Evolutionary conservation across 2,329 filamentous ascomycete species (phyloP), one percentile per base, ranked within the genome.

Genomic region (Bipolaris sorokiniana): DNA sequence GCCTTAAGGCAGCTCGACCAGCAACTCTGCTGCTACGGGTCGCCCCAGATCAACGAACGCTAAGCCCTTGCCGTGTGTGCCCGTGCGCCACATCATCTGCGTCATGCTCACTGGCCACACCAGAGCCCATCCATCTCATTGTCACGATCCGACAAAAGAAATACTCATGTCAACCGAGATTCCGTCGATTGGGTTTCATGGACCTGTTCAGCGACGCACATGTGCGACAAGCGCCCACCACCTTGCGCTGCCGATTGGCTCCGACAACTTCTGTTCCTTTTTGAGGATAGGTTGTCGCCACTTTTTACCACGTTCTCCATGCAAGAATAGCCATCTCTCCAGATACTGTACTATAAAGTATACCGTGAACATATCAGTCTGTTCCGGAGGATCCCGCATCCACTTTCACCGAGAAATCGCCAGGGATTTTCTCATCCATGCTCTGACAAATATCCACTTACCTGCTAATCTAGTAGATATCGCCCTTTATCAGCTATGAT

Each of bases 401-500:
- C 31, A 69, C 54, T 3, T 65, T 67, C 7, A 57, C 68, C 5
- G 64, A 69, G 5, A 71, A 42, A 45, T 60, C 69, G 34, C 70
- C 57, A 22, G 65, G 63, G 22, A 72, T 62, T 37, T 52, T 68
- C 1, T 68, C 66, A 5, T 65, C 60, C 15, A 58, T 65, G 51
- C 70, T 72, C 22, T 56, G 58, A 34, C 68, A 71, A 0, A 48
- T 38, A 13, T 13, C 3, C 28, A 3, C 28, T 13, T 13, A 11
- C 10, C 28, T 31, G 28, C 28, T 31, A 9, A 31, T 4, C 28
- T 31, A 13, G 28, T 31, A 13, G 28, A 31, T 4, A 31, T 31
- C 4, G 28, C 10, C 28, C 28, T 9, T 31, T 31, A 7, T 31
- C 28, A 13, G 28, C 28, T 31, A 31, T 5, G 28, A 31, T 31